Percentiles rank a stretch among this genome's conserved stretches.
phyloP scores from a whole-genome alignment of 2,329 filamentous ascomycete species.

The Apiospora marii region DNA sequence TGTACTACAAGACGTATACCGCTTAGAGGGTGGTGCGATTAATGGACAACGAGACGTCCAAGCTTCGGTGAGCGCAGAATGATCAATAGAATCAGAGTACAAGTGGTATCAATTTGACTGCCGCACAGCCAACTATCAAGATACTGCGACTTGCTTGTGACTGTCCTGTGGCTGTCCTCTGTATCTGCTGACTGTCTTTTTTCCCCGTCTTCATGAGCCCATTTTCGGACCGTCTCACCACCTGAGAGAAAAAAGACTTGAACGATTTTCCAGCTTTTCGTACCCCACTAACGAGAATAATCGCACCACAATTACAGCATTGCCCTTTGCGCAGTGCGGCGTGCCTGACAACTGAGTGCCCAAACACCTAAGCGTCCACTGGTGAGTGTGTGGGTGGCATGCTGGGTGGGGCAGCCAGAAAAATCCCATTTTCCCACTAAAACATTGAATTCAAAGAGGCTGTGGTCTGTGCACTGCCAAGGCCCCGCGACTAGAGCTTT shows the following conservation, averaged over 20 bases:
- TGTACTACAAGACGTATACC: constrained; percentile 14
- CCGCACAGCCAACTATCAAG: neutral
- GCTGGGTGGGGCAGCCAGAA: neutral
- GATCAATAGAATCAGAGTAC: neutral
- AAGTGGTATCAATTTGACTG: neutral
- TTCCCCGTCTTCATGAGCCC: constrained; percentile 4
- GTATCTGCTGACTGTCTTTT: neutral
- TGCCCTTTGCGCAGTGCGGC: constrained; percentile 8
- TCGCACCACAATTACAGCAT: constrained; percentile 21
- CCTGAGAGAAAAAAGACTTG: constrained; percentile 5
- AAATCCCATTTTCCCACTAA: constrained; percentile 19
- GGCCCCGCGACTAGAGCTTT: constrained; percentile 8
- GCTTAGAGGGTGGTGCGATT: neutral
- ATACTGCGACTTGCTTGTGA: neutral
- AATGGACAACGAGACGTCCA: neutral
- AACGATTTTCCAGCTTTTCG: constrained; percentile 3
- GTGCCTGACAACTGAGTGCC: constrained; percentile 1
- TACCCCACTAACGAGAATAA: constrained; percentile 16
- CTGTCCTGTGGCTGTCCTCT: neutral
- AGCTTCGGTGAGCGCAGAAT: neutral
- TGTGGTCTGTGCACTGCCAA: constrained; percentile 9
- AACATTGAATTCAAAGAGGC: constrained; percentile 14
- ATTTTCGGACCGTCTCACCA: constrained; percentile 18
- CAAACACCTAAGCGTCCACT: constrained; percentile 16
- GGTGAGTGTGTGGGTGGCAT: neutral